These are phyloP conservation scores for Fraxinus baroniana DNA, from an alignment of 305 asterid species.

Conservation along the genomic window DNA sequence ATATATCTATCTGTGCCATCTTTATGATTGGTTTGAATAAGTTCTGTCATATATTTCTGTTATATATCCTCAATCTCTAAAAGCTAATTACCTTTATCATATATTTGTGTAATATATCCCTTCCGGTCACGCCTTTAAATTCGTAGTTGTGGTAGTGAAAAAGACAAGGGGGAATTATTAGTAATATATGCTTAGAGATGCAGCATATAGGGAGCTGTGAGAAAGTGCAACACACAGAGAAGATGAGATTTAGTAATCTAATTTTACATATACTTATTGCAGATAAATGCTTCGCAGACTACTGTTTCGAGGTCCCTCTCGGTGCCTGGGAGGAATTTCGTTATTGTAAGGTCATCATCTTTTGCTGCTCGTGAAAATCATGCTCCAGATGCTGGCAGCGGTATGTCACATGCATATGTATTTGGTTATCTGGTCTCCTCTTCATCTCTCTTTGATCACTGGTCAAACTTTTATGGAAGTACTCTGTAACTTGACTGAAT, in stretches of 20 bases:
- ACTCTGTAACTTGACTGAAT: neutral
- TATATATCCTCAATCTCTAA: neutral
- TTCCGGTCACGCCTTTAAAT: neutral
- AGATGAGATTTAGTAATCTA: neutral
- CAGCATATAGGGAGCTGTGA: neutral
- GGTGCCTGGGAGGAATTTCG: slow-evolving; percentile 59
- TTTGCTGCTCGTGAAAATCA: slow-evolving; percentile 51
- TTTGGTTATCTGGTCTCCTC: neutral
- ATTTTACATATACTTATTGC: slow-evolving; percentile 31
- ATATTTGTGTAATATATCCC: neutral
- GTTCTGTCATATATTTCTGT: too few relatives aligned
- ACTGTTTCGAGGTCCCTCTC: slow-evolving; percentile 78
- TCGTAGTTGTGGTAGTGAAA: neutral
- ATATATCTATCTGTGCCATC: neutral
- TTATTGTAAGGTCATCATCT: slow-evolving; percentile 75
- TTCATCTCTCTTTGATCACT: slow-evolving; percentile 3
- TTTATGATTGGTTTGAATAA: neutral
- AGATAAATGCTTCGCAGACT: slow-evolving; percentile 46
- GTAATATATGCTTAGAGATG: neutral
- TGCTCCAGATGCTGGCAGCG: slow-evolving; percentile 48
- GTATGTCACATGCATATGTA: slow-evolving; percentile 42
- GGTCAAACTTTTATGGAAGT: neutral
- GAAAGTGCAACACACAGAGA: neutral
- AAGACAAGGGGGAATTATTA: neutral
- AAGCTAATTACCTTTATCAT: neutral